Evolutionary conservation across 2,329 filamentous ascomycete genomes (phyloP).

Genomic region (Exophiala xenobiotica): DNA sequence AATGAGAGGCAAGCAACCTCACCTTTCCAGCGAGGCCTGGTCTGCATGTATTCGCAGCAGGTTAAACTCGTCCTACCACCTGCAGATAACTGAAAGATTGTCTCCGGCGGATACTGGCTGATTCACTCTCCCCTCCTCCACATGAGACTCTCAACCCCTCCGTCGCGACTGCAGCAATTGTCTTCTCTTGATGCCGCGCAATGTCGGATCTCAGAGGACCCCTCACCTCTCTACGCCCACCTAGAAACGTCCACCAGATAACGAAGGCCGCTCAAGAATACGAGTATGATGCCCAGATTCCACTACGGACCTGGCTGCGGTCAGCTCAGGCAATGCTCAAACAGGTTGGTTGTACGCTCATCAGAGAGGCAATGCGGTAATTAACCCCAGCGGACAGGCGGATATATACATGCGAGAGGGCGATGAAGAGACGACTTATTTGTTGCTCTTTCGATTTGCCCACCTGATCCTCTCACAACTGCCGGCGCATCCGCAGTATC

Average conservation of each 20-base stretch:
- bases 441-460: conserved; percentile 87
- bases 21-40: conserved; percentile 9
- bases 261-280: conserved; percentile 73
- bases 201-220: conserved; percentile 25
- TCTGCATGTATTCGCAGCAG: conserved; percentile 2
- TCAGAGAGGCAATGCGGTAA: conserved; percentile 3
- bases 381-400: conserved; percentile 56
- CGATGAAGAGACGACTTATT: conserved; percentile 83
- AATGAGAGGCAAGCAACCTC: conserved; percentile 14
- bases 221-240: conserved; percentile 37
- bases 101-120: conserved; percentile 7
- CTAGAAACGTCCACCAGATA: conserved; percentile 75
- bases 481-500: conserved; percentile 71
- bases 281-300: conserved; percentile 73
- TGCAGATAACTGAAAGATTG: neutral
- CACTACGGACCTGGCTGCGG: conserved; percentile 77
- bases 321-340: conserved; percentile 76
- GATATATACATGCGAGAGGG: conserved; percentile 80
- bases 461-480: conserved; percentile 77
- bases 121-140: neutral
- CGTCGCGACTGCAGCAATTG: neutral
- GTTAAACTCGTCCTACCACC: no score
- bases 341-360: conserved; percentile 60
- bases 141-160: conserved; percentile 6
- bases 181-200: conserved; percentile 1